Evolutionary conservation across 225 moss, liverwort and hornwort species (phyloP).

Genomic region (Polytrichum formosum): DNA sequence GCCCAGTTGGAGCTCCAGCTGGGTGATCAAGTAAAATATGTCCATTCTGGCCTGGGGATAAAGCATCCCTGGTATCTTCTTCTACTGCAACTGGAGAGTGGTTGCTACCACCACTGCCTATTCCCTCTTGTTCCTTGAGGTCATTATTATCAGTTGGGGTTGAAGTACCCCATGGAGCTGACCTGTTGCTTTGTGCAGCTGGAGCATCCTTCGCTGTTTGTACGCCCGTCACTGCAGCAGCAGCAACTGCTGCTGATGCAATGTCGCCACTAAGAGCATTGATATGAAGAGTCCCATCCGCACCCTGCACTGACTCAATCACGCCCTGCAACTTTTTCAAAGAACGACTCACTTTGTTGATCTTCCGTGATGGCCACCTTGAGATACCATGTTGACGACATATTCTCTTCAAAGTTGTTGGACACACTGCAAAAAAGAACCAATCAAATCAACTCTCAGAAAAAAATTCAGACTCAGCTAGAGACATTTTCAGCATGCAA

Average conservation of each 20-base stretch:
- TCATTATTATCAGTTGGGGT: conserved; percentile 18
- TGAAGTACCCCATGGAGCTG: conserved; percentile 33
- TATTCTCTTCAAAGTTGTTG: conserved; percentile 93
- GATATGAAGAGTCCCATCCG: conserved; percentile 85
- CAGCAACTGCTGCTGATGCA: conserved; percentile 80
- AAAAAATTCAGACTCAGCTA: too few relatives aligned
- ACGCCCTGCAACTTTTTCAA: conserved; percentile 97
- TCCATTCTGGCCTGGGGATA: conserved; percentile 5
- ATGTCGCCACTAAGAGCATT: conserved; percentile 76
- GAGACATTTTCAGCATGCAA: too few relatives aligned
- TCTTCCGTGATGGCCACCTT: conserved; percentile 98
- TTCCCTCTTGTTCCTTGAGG: conserved; percentile 6
- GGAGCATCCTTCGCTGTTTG: conserved; percentile 50
- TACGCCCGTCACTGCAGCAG: conserved; percentile 73
- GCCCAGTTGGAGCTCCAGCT: background rate
- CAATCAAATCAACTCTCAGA: too few relatives aligned
- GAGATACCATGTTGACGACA: conserved; percentile 99
- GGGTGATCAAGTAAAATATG: background rate
- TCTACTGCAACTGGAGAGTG: conserved; percentile 5
- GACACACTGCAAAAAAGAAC: conserved; percentile 67
- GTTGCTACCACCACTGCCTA: conserved; percentile 23
- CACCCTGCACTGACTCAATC: conserved; percentile 93
- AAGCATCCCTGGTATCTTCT: conserved; percentile 7
- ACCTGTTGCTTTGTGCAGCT: conserved; percentile 28
- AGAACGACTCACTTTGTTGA: conserved; percentile 98